phyloP scores from a whole-genome alignment of 129 eudicot species.

The Artemisia annua region DNA sequence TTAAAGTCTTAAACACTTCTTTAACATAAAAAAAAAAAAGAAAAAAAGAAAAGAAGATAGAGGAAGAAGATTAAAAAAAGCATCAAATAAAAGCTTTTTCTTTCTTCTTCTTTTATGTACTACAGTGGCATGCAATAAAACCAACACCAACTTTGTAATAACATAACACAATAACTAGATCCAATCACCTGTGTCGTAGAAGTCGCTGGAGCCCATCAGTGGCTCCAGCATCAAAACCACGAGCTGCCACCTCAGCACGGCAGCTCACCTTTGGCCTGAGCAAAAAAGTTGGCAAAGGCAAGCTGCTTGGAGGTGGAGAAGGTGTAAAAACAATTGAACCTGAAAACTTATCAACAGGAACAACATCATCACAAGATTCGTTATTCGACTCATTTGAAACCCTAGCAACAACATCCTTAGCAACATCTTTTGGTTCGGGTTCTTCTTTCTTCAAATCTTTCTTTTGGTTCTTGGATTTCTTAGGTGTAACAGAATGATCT shows the following conservation, averaged over 20 bases:
- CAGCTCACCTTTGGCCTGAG: conserved; percentile 76
- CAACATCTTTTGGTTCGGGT: conserved; percentile 53
- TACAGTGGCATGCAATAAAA: conserved; percentile 34
- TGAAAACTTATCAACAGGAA: conserved; percentile 37
- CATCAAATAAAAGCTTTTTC: conserved; percentile 33
- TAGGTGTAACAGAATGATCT: conserved; percentile 45
- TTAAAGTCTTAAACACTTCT: neutral
- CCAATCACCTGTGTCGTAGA: conserved; percentile 53
- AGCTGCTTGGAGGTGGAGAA: conserved; percentile 95
- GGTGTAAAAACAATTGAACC: conserved; percentile 47
- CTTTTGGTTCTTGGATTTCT: conserved; percentile 43
- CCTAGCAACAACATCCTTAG: conserved; percentile 33
- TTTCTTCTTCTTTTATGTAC: conserved; percentile 13
- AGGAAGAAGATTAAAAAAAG: conserved; percentile 18
- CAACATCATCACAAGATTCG: conserved; percentile 6
- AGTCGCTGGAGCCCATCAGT: conserved; percentile 64
- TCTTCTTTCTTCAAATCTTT: conserved; percentile 22
- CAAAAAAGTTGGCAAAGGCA: conserved; percentile 89
- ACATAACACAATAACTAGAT: conserved; percentile 8
- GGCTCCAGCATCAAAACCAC: conserved; percentile 54
- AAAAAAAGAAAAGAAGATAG: too few species aligned
- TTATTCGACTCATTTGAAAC: conserved; percentile 18
- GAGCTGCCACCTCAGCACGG: conserved; percentile 38
- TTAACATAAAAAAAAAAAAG: too few species aligned
- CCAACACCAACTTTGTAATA: neutral